Evolutionary conservation across 805 yeast genomes (phyloP).

Genomic region (Candida incommunis): DNA sequence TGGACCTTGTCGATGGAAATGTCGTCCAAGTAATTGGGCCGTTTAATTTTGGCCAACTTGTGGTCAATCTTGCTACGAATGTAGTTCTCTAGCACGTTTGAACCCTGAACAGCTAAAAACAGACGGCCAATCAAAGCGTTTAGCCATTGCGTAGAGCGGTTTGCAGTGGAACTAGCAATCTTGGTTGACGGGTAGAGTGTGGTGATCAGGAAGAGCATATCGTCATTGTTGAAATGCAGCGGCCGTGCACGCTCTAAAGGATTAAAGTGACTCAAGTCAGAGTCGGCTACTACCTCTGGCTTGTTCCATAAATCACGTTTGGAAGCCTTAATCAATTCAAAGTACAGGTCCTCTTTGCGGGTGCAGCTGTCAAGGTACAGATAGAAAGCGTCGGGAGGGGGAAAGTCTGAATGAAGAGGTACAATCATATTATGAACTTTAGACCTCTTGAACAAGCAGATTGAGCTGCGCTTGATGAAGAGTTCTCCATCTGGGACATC

Average conservation of each 20-base stretch:
- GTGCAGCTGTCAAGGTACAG: constrained; percentile 64
- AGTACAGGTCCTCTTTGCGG: constrained; percentile 90
- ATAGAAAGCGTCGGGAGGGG: constrained; percentile 34
- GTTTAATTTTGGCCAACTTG: constrained; percentile 65
- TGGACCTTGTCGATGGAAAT: constrained; percentile 57
- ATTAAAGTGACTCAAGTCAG: constrained; percentile 24
- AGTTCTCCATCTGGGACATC: constrained; percentile 57
- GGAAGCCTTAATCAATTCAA: constrained; percentile 66
- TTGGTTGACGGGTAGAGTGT: constrained; percentile 29
- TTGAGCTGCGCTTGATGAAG: constrained; percentile 67
- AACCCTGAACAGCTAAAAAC: constrained; percentile 61
- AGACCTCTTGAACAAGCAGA: constrained; percentile 47
- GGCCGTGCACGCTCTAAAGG: constrained; percentile 61
- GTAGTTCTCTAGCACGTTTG: constrained; percentile 46
- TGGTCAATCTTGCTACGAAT: constrained; percentile 48
- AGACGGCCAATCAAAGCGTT: constrained; percentile 78
- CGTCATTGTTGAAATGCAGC: constrained; percentile 53
- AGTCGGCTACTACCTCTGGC: constrained; percentile 2
- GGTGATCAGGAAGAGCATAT: constrained; percentile 51
- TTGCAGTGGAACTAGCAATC: constrained; percentile 71
- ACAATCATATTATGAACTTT: constrained; percentile 17
- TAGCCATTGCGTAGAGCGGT: constrained; percentile 75
- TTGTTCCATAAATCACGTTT: constrained; percentile 22
- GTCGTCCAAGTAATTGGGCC: constrained; percentile 80
- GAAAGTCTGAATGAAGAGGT: constrained; percentile 12